phyloP scores from a whole-genome alignment of 2,329 filamentous ascomycete genomes.

The Grosmannia serpens region DNA sequence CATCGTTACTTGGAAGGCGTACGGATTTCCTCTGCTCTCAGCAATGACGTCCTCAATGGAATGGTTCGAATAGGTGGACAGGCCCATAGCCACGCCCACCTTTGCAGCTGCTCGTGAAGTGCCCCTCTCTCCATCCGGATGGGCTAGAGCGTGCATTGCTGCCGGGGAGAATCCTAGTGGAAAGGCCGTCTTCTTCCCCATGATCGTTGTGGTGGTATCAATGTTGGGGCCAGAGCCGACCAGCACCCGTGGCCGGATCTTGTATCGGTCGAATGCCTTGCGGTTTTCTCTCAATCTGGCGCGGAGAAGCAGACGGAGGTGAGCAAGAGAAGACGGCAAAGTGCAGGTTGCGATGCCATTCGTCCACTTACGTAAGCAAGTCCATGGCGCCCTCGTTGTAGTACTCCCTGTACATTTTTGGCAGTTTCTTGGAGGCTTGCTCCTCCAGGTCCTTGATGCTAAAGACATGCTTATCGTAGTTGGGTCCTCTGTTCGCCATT shows the following conservation, averaged over 20 bases:
- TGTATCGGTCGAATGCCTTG: slow-evolving; percentile 37
- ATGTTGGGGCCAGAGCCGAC: slow-evolving; percentile 4
- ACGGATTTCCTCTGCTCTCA: slow-evolving; percentile 26
- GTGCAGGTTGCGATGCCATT: neutral
- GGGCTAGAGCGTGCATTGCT: slow-evolving; percentile 40
- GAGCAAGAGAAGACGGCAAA: neutral
- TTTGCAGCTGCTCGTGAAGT: slow-evolving; percentile 34
- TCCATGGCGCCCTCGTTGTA: slow-evolving; percentile 48
- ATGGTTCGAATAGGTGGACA: slow-evolving; percentile 34
- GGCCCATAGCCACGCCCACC: slow-evolving; percentile 31
- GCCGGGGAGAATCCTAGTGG: slow-evolving; percentile 43
- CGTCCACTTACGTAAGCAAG: slow-evolving; percentile 27
- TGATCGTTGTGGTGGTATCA: slow-evolving; percentile 25
- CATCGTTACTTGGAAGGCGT: slow-evolving; percentile 42
- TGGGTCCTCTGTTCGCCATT: slow-evolving; percentile 2
- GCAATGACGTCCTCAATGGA: slow-evolving; percentile 32
- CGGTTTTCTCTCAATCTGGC: slow-evolving; percentile 37
- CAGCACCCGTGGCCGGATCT: slow-evolving; percentile 34
- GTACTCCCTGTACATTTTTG: slow-evolving; percentile 28
- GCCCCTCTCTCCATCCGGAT: slow-evolving; percentile 38
- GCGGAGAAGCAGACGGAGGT: neutral
- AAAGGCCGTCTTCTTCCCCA: slow-evolving; percentile 28
- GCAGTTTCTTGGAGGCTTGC: slow-evolving; percentile 2
- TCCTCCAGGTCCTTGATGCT: slow-evolving; percentile 3
- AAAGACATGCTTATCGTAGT: slow-evolving; percentile 1